Evolutionary conservation across 2,329 filamentous ascomycete species (phyloP), one percentile per base, ranked within the genome.

Genomic region (Penicillium sp.): DNA sequence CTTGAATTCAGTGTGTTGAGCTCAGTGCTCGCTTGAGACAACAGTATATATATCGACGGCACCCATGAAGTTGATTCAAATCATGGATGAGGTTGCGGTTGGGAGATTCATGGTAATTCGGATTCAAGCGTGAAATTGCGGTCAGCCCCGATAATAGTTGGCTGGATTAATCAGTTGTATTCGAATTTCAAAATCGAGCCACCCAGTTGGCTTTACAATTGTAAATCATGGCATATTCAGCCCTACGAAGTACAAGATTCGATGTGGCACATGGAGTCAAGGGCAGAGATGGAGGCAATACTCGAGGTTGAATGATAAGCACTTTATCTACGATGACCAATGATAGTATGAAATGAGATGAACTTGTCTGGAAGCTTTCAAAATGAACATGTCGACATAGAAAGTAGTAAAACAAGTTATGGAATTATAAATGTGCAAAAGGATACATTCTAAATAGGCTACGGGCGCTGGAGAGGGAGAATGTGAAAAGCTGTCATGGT

Each of bases 401-500:
- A 29, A 13, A 13, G 3, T 13, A 5, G 5, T 9, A 19, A n/a
- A 36, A 8, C 10, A 25, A 21, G 43, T 36, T 51, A 55, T 35
- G 13, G 17, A 51, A 19, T 29, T 48, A 57, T 48, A n/a, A 29
- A 48, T 15, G 35, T 36, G 9, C 21, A 38, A 51, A 49, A 19
- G 41, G 38, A 60, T 64, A 66, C 59, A 64, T 66, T 66, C 50
- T 44, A 60, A 61, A 55, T 55, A 54, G 57, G 59, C 61, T 65
- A 65, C 64, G 54, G 58, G 56, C 56, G 49, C 62, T 61, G 62
- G 61, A 62, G 53, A 56, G 48, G 48, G 57, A 58, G 51, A 63
- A 57, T 45, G 59, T 60, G 64, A 61, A 65, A 65, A 67, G 64
- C 64, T 61, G 64, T 67, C 65, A 67, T 67, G 64, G 63, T 67